Evolutionary conservation across 768 basidiomycete species (phyloP), one percentile per base, ranked within the genome.

Genomic region (Lyophyllum atratum): DNA sequence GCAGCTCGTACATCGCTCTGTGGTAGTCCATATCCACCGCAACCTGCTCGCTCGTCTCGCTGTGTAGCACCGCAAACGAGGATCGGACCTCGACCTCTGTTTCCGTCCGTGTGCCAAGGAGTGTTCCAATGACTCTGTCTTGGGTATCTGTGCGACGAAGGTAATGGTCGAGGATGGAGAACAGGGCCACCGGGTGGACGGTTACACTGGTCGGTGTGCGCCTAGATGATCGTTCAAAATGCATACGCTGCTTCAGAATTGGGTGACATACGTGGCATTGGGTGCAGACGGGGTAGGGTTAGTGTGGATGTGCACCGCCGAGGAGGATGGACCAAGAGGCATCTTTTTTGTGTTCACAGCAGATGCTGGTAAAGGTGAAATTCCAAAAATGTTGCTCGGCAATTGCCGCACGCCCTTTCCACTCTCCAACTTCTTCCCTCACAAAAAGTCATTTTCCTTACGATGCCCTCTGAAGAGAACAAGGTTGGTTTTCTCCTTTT

Each of bases 1-100:
- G 86, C 49, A 98, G 79, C 59, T 98, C 95, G 66, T 91, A 92
- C 90, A 98, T 93, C 40, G 87, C 84, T 62, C 88, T 86, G 70
- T 95, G 94, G 74, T 98, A 97, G 49, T 96, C 94, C 87, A 94
- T 93, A 70, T 98, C 95, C 58, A 98, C 91, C 4, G 93, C 93
- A 42, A 96, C 92, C 74, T 94, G 93, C 67, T 96, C 92, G 68
- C 85, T 86, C 26, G 90, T 92, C 76, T 96, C 93, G 68, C 86
- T 90, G 72, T 98, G 95, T 43, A 95, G 82, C 28, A 98, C 93
- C 19, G 93, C 94, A 68, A 97, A 98, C 14, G 92, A 85, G 49
- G 86, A 89, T 54, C 86, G 83, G 60, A 97, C 86, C 63, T 92
- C 89, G 59, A 98, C 76, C 55, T 85, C 79, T 49, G 80, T 78